phyloP scores from a whole-genome alignment of 1,284 basidiomycete genomes.

The Xanthoconium separans region DNA sequence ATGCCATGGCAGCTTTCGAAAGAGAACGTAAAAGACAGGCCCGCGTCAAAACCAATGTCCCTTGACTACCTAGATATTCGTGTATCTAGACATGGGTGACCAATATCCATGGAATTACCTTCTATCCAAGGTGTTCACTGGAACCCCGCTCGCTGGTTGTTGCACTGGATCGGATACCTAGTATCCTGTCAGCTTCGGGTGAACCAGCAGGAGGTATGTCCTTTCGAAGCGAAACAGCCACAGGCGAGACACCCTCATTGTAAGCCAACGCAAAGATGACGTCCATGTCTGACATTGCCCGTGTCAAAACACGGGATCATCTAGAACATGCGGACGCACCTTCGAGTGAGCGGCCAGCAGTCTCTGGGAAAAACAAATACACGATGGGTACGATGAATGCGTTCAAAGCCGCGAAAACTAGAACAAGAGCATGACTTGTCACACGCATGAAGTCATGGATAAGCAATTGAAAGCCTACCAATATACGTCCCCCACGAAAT shows the following conservation, averaged over 20 bases:
- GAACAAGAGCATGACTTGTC: constrained; percentile 27
- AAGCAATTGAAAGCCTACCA: constrained; percentile 32
- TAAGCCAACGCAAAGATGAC: constrained; percentile 61
- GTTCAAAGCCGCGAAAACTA: constrained; percentile 61
- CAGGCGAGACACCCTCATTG: constrained; percentile 56
- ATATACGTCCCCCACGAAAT: constrained; percentile 66
- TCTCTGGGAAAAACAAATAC: constrained; percentile 70
- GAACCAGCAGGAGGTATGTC: constrained; percentile 55
- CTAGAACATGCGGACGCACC: constrained; percentile 32
- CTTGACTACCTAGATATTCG: constrained; percentile 1
- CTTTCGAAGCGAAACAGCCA: constrained; percentile 53
- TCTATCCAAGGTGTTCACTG: neutral
- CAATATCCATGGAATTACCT: too few species aligned
- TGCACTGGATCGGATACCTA: constrained; percentile 35
- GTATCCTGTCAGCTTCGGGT: constrained; percentile 51
- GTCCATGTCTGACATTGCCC: constrained; percentile 51
- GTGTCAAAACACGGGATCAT: neutral
- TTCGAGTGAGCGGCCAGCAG: constrained; percentile 60
- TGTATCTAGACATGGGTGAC: too few species aligned
- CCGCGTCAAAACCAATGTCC: constrained; percentile 35
- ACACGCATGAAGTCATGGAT: neutral
- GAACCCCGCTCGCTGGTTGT: neutral
- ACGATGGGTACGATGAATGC: constrained; percentile 59
- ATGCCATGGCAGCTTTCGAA: constrained; percentile 45
- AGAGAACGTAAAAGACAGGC: constrained; percentile 44